Percentiles rank a stretch among this genome's conserved stretches.
These are phyloP conservation scores for Ophiostoma tasmaniense DNA, from an alignment of 2,329 filamentous ascomycete species.

Conservation along the genomic window DNA sequence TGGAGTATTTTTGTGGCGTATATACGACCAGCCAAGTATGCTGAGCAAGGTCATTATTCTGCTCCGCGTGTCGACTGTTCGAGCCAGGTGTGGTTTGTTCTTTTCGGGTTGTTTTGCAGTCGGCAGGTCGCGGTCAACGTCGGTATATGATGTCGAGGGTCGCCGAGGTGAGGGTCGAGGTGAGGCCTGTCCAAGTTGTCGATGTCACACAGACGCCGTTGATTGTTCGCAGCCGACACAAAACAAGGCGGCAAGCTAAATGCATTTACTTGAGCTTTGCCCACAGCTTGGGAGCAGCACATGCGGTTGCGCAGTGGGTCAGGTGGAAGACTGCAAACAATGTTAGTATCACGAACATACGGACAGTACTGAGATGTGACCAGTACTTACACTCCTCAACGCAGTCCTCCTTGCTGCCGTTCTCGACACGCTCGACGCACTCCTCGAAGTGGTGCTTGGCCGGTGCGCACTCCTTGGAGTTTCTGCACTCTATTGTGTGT, in stretches of 20 bases:
- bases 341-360: not conserved
- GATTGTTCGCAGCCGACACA: no score
- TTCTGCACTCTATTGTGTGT: slow-evolving; percentile 66
- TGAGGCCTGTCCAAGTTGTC: not conserved
- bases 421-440: slow-evolving; percentile 89
- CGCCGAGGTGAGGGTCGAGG: not conserved
- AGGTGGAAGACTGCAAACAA: slow-evolving; percentile 81
- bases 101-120: not conserved
- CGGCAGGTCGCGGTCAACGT: not conserved
- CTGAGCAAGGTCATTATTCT: not conserved
- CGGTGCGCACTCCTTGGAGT: slow-evolving; percentile 74
- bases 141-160: not conserved
- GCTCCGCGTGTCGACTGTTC: not conserved
- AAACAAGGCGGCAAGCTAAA: not conserved
- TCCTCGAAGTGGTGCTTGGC: slow-evolving; percentile 98
- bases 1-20: not conserved
- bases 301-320: slow-evolving; percentile 85
- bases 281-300: slow-evolving; percentile 95
- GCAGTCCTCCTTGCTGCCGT: slow-evolving; percentile 83
- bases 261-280: slow-evolving; percentile 68
- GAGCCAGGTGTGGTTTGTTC: not conserved
- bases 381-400: slow-evolving; percentile 87
- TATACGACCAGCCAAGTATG: not conserved
- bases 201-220: not conserved
- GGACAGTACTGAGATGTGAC: not conserved